Percentiles rank a stretch among this genome's conserved stretches.
Evolutionary conservation across 768 basidiomycete genomes (phyloP).

Genomic region (Collybiopsis luxurians): DNA sequence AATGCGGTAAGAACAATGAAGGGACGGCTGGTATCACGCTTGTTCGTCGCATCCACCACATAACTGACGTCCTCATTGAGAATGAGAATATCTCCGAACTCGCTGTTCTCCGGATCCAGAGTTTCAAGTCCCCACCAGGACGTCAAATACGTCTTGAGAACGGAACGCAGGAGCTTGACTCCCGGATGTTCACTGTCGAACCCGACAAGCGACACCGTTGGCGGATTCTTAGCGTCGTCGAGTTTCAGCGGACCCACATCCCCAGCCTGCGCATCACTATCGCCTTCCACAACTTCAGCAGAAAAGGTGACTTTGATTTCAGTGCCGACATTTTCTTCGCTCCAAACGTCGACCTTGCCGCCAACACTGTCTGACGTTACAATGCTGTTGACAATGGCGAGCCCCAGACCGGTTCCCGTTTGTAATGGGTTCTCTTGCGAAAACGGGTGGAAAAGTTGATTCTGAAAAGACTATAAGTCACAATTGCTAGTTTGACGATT

Average conservation of each 20-base stretch:
- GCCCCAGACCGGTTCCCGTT: conserved; percentile 89
- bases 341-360: conserved; percentile 93
- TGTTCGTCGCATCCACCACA: conserved; percentile 54
- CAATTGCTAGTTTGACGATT: background rate
- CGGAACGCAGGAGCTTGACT: conserved; percentile 59
- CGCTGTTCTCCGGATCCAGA: conserved; percentile 29
- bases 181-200: conserved; percentile 69
- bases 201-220: conserved; percentile 65
- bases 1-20: conserved; percentile 75
- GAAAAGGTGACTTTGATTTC: conserved; percentile 86
- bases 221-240: conserved; percentile 37
- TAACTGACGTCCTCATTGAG: conserved; percentile 73
- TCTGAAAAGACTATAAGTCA: conserved; percentile 38
- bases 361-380: conserved; percentile 80
- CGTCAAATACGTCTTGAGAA: conserved; percentile 63
- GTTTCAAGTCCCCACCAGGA: conserved; percentile 76
- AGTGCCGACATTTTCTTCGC: conserved; percentile 85
- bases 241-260: conserved; percentile 47
- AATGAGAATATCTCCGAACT: conserved; percentile 70
- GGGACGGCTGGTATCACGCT: conserved; percentile 55
- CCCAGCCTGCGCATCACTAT: conserved; percentile 22
- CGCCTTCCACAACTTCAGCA: conserved; percentile 57
- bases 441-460: conserved; percentile 95
- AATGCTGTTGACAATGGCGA: conserved; percentile 94
- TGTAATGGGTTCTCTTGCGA: conserved; percentile 95